Conservation (phyloP, 2,329 filamentous ascomycete genomes). For the Microcera coccophila region DNA sequence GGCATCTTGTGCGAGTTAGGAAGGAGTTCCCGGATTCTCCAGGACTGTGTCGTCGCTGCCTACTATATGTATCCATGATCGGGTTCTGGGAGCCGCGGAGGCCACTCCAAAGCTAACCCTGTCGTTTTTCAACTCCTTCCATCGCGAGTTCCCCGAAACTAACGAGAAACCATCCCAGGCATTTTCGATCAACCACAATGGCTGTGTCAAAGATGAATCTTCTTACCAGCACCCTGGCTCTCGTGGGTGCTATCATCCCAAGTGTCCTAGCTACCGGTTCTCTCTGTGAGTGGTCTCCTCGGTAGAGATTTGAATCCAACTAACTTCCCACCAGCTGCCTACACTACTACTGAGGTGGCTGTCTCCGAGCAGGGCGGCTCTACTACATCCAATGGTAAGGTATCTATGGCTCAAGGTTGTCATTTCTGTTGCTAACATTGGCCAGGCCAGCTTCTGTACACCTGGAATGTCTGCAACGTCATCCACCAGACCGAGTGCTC, state of each 20-base stretch:
- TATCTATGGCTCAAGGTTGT: not conserved
- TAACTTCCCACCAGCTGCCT: constrained; percentile 25
- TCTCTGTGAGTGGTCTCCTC: constrained; percentile 15
- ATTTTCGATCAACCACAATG: constrained; percentile 21
- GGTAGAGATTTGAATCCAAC: not conserved
- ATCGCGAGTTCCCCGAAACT: too few species aligned
- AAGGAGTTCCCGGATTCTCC: too few species aligned
- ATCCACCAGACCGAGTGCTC: constrained; percentile 34
- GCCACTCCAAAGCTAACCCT: too few species aligned
- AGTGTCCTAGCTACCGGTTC: constrained; percentile 15
- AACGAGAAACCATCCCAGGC: too few species aligned
- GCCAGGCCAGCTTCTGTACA: constrained; percentile 31
- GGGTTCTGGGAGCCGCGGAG: too few species aligned
- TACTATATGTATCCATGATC: too few species aligned
- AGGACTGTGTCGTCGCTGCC: too few species aligned
- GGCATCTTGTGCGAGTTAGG: too few species aligned
- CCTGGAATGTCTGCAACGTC: constrained; percentile 36
- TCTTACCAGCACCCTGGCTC: constrained; percentile 20
- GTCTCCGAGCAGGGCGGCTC: constrained; percentile 32
- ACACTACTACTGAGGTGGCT: constrained; percentile 26
- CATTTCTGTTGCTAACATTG: not conserved
- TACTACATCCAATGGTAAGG: constrained; percentile 4
- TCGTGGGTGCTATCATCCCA: constrained; percentile 19
- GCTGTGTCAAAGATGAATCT: constrained; percentile 27
- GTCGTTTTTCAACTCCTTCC: too few species aligned